Conservation (phyloP, 805 yeast species). For the Wickerhamomyces xylosicus region DNA sequence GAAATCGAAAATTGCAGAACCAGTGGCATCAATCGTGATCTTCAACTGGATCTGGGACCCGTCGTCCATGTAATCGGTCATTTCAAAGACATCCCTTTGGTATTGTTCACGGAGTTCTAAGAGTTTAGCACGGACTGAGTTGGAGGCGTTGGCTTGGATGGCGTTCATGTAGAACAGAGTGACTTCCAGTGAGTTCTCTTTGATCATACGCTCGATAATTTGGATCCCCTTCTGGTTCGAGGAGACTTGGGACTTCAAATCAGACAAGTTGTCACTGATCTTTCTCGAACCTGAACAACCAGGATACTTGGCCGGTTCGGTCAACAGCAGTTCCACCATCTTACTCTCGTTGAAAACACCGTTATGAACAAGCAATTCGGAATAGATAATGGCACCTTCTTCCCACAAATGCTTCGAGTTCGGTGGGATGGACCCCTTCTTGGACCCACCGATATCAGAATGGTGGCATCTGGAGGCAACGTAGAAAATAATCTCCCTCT, state of each 20-base stretch:
- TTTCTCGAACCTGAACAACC: constrained; percentile 89
- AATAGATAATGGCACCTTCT: constrained; percentile 84
- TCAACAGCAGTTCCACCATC: constrained; percentile 49
- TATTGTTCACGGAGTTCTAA: constrained; percentile 33
- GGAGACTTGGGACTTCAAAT: constrained; percentile 76
- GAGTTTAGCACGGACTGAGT: constrained; percentile 51
- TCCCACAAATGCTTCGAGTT: constrained; percentile 75
- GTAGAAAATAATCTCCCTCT: constrained; percentile 58
- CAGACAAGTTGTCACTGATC: constrained; percentile 74
- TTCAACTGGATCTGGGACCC: constrained; percentile 58
- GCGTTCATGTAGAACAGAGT: constrained; percentile 72
- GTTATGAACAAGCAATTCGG: constrained; percentile 60
- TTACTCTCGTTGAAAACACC: constrained; percentile 71
- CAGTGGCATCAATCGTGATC: constrained; percentile 35
- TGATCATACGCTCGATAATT: constrained; percentile 46
- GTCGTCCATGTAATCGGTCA: constrained; percentile 70
- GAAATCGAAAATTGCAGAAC: constrained; percentile 69
- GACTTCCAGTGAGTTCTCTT: constrained; percentile 49
- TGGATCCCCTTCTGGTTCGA: constrained; percentile 82
- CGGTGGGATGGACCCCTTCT: constrained; percentile 95
- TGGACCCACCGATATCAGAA: constrained; percentile 87
- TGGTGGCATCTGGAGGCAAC: constrained; percentile 95
- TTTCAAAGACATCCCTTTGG: constrained; percentile 27
- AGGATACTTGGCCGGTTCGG: constrained; percentile 70
- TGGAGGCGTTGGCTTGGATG: constrained; percentile 70